These are phyloP conservation scores for Eucalyptus grandis DNA, from an alignment of 345 rosid genomes.

Conservation along the genomic window DNA sequence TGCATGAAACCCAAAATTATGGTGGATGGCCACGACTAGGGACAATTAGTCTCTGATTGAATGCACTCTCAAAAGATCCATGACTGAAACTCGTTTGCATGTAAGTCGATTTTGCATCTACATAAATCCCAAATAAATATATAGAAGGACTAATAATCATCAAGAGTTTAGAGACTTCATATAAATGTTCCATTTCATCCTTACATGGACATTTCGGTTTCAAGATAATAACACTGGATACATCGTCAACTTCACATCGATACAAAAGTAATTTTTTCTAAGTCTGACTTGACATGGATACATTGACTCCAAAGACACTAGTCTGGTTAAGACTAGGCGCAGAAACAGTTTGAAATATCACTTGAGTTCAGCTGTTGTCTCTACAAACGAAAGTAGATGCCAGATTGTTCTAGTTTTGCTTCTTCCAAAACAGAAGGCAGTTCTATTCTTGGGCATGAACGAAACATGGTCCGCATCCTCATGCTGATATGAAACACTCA, in stretches of 20 bases:
- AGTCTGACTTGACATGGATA: background rate
- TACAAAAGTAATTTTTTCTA: background rate
- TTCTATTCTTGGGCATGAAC: background rate
- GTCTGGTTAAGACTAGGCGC: background rate
- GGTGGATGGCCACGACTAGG: background rate
- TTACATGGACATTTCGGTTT: background rate
- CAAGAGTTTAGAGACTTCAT: background rate
- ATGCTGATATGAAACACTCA: background rate
- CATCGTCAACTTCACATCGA: background rate
- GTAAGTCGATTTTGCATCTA: background rate
- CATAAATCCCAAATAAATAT: background rate
- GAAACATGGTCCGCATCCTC: background rate
- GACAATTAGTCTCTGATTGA: background rate
- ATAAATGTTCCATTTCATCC: background rate
- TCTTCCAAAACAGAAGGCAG: background rate
- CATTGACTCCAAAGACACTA: background rate
- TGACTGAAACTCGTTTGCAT: background rate
- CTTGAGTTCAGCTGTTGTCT: background rate
- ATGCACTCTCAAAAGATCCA: background rate
- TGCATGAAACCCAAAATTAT: background rate
- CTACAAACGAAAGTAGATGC: background rate
- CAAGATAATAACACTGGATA: background rate
- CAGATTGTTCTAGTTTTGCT: background rate
- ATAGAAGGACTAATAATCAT: background rate
- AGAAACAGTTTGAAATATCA: background rate